These are phyloP conservation scores for Bruguiera sexangula DNA, from an alignment of 345 rosid species.

Conservation along the genomic window DNA sequence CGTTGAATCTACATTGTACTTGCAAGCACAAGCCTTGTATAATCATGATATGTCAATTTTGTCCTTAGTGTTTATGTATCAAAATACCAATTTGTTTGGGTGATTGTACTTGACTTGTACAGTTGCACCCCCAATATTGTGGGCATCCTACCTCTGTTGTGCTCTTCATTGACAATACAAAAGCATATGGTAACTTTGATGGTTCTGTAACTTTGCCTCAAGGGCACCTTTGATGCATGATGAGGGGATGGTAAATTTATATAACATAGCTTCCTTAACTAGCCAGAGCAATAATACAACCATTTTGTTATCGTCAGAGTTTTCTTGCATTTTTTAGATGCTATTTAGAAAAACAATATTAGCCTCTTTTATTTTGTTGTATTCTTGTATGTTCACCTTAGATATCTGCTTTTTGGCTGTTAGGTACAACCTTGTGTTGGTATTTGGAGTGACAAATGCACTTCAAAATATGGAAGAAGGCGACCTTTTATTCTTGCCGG, in stretches of 20 bases:
- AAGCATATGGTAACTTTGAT: background rate
- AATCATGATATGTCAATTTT: background rate
- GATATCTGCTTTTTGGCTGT: constrained; percentile 23
- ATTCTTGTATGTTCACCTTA: background rate
- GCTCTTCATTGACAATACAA: no score
- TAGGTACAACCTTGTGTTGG: constrained; percentile 99
- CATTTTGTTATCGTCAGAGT: no score
- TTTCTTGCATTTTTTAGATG: no score
- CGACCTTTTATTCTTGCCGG: constrained; percentile 93
- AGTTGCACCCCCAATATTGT: no score
- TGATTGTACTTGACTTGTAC: background rate
- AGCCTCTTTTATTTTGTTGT: background rate
- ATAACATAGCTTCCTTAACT: no score
- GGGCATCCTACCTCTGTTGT: no score
- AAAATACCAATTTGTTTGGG: background rate
- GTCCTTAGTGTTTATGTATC: background rate
- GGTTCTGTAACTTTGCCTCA: background rate
- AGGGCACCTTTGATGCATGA: no score
- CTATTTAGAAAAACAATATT: background rate
- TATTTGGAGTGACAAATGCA: constrained; percentile 95
- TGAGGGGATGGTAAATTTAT: no score
- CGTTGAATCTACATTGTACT: background rate
- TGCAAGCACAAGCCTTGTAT: background rate
- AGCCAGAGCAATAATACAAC: no score
- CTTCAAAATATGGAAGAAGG: constrained; percentile 84